phyloP scores from a whole-genome alignment of 169 alveolate species.

The Plasmodium ovale region DNA sequence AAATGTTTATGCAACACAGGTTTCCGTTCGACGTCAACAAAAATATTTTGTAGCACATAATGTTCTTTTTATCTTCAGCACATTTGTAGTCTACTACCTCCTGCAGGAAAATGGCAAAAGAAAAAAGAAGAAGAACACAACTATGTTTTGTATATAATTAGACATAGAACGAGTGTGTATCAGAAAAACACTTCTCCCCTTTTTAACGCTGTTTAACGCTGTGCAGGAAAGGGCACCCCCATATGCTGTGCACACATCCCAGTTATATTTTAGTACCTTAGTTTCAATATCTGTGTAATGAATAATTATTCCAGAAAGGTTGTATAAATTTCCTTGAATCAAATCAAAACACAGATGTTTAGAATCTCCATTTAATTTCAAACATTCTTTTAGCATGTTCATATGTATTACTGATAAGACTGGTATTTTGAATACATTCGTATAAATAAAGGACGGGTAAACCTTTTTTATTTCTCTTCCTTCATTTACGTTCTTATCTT shows the following conservation, averaged over 20 bases:
- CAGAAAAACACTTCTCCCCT: background rate
- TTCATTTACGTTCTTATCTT: background rate
- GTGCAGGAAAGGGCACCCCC: no score
- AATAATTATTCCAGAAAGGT: constrained; percentile 45
- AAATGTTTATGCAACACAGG: constrained; percentile 60
- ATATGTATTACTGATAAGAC: constrained; percentile 50
- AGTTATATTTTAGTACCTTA: constrained; percentile 44
- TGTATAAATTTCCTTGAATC: constrained; percentile 52
- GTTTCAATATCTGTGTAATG: constrained; percentile 66
- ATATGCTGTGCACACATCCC: no score
- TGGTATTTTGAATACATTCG: constrained; percentile 61
- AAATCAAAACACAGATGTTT: constrained; percentile 47
- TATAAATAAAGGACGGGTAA: constrained; percentile 70
- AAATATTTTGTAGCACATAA: constrained; percentile 36
- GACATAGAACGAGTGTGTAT: background rate
- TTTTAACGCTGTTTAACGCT: no score
- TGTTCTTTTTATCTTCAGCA: constrained; percentile 19
- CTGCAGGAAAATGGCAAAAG: constrained; percentile 4
- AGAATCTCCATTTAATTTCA: constrained; percentile 1
- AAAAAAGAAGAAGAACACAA: background rate
- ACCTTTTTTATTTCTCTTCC: background rate
- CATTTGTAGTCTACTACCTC: constrained; percentile 33
- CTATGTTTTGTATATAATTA: background rate
- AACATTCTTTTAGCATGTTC: constrained; percentile 13
- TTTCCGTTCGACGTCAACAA: constrained; percentile 61